Conservation (phyloP, 805 yeast species). For the Wickerhamomyces sydowiorum region DNA sequence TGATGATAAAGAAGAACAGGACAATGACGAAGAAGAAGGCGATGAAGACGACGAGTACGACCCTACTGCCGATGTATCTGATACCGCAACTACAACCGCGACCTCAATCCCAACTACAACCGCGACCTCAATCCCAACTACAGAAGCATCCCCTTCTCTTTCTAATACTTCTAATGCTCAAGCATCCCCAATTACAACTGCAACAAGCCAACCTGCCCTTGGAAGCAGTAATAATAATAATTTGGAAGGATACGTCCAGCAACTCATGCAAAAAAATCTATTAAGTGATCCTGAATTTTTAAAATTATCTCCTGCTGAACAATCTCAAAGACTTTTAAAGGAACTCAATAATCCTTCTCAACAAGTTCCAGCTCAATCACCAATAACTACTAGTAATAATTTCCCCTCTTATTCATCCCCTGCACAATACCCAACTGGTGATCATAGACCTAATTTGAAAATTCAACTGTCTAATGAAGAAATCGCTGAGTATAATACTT, state of each 20-base stretch:
- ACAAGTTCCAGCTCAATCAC: conserved; percentile 25
- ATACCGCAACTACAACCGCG: conserved; percentile 7
- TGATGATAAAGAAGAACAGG: conserved; percentile 3
- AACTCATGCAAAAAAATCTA: conserved; percentile 5
- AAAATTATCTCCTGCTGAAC: conserved; percentile 27
- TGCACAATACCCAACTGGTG: conserved; percentile 23
- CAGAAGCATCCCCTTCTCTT: not conserved
- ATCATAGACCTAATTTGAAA: conserved; percentile 50
- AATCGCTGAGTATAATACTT: conserved; percentile 43
- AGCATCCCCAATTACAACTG: conserved; percentile 2
- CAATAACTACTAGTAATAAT: no score
- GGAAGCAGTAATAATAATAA: no score
- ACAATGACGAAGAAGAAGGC: conserved; percentile 11
- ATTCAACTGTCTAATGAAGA: conserved; percentile 53
- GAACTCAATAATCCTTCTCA: conserved; percentile 26
- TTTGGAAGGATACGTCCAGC: conserved; percentile 9
- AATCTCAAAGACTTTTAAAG: conserved; percentile 27
- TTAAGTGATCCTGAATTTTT: conserved; percentile 31
- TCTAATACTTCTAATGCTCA: conserved; percentile 1
- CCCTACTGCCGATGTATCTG: conserved; percentile 12
- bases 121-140: not conserved
- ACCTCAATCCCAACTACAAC: not conserved
- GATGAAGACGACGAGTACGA: conserved; percentile 17
- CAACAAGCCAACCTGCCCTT: no score
- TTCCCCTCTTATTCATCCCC: conserved; percentile 6